phyloP scores from a whole-genome alignment of 2,329 filamentous ascomycete species.

The Lachnellula willkommii region DNA sequence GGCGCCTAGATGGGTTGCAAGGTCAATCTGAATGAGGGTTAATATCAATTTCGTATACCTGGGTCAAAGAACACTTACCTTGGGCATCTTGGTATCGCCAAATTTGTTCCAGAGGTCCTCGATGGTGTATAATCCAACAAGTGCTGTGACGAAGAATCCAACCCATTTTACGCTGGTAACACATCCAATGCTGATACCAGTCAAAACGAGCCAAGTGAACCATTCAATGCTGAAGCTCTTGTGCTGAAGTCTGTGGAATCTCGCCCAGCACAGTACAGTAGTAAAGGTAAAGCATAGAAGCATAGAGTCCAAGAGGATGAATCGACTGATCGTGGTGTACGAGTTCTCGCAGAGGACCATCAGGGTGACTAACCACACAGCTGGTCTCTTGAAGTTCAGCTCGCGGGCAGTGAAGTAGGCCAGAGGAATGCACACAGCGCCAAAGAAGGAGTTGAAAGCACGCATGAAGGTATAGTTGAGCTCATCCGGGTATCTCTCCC shows the following conservation, averaged over 20 bases:
- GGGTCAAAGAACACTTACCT: conserved; percentile 45
- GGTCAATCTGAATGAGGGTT: conserved; percentile 42
- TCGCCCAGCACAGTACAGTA: conserved; percentile 94
- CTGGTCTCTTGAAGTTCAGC: conserved; percentile 76
- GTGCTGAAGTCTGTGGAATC: conserved; percentile 84
- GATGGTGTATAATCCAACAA: conserved; percentile 91
- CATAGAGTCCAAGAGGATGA: conserved; percentile 98
- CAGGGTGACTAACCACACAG: conserved; percentile 90
- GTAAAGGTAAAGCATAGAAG: conserved; percentile 97
- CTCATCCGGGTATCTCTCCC: conserved; percentile 88
- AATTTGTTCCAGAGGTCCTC: conserved; percentile 99
- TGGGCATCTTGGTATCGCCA: conserved; percentile 85
- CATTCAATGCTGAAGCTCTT: conserved; percentile 86
- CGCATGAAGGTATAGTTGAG: conserved; percentile 99
- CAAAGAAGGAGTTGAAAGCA: conserved; percentile 92
- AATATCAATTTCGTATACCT: conserved; percentile 5
- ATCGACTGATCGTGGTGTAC: conserved; percentile 96
- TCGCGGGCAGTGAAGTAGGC: conserved; percentile 94
- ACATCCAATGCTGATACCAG: conserved; percentile 91
- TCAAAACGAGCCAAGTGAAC: conserved; percentile 92
- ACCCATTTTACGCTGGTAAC: conserved; percentile 99
- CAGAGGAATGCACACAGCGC: conserved; percentile 84
- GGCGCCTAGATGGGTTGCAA: conserved; percentile 72
- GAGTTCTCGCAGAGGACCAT: conserved; percentile 99
- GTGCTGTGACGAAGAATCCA: conserved; percentile 87